A percentile compares a stretch with the other conserved stretches of the same genome.
phyloP scores from a whole-genome alignment of 495 filamentous ascomycete genomes.

The Trypethelium eluteriae region DNA sequence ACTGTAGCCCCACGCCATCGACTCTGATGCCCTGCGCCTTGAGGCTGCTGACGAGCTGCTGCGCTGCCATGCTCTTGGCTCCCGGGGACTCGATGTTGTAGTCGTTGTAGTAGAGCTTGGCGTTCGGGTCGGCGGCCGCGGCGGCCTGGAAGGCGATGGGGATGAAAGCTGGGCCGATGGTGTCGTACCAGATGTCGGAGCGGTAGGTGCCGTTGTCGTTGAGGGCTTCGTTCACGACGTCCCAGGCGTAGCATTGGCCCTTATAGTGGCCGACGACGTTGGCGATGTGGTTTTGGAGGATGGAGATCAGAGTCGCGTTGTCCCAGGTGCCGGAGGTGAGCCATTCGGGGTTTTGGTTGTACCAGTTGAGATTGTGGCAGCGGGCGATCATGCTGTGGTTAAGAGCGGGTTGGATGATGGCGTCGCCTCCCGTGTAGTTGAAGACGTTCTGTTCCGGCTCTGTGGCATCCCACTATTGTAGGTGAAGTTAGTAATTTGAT shows the following conservation, averaged over 20 bases:
- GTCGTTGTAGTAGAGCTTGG: slow-evolving; percentile 63
- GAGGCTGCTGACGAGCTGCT: slow-evolving; percentile 43
- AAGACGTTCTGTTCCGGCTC: slow-evolving; percentile 37
- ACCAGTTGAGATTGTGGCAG: slow-evolving; percentile 37
- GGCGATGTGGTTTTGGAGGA: slow-evolving; percentile 33
- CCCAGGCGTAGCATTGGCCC: slow-evolving; percentile 34
- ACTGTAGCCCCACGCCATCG: slow-evolving; percentile 54
- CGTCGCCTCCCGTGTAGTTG: slow-evolving; percentile 31
- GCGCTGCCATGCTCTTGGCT: slow-evolving; percentile 42
- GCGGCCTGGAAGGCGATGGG: slow-evolving; percentile 32
- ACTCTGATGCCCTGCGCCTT: slow-evolving; percentile 46
- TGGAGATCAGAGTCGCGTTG: slow-evolving; percentile 25
- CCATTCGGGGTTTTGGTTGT: slow-evolving; percentile 34
- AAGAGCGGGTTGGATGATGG: slow-evolving; percentile 25
- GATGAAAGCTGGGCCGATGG: slow-evolving; percentile 31
- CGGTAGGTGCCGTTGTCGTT: slow-evolving; percentile 27
- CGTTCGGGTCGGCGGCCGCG: slow-evolving; percentile 38
- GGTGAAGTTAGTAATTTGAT: background rate
- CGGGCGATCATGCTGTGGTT: slow-evolving; percentile 25
- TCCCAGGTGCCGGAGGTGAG: slow-evolving; percentile 25
- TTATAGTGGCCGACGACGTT: slow-evolving; percentile 28
- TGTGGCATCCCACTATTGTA: slow-evolving; percentile 35
- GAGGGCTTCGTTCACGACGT: slow-evolving; percentile 39
- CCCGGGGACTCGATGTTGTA: slow-evolving; percentile 54
- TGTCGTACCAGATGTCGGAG: slow-evolving; percentile 26